phyloP scores from a whole-genome alignment of 2,329 filamentous ascomycete genomes.

The Lecanicillium sp. region DNA sequence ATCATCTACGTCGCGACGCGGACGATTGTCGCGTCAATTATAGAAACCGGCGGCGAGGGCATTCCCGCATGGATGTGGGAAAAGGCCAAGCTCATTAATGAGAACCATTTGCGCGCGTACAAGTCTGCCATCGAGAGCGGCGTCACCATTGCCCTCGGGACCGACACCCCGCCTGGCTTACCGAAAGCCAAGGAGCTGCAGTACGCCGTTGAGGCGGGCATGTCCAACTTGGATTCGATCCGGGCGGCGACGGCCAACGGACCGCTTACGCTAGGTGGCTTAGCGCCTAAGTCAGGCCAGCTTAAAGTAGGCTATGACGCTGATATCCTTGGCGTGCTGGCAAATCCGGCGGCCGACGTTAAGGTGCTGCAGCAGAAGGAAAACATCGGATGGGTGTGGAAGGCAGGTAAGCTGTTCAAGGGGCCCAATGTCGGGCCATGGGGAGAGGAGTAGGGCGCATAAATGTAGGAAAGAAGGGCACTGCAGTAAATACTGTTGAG shows the following conservation, averaged over 20 bases:
- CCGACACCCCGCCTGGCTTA: conserved; percentile 26
- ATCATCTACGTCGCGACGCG: conserved; percentile 30
- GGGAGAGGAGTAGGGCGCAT: conserved; percentile 27
- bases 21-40: conserved; percentile 23
- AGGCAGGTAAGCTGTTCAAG: conserved; percentile 32
- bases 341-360: conserved; percentile 34
- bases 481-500: too few relatives aligned
- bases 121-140: conserved; percentile 27
- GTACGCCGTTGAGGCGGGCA: conserved; percentile 38
- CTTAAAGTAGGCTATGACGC: conserved; percentile 38
- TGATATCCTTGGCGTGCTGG: conserved; percentile 33
- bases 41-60: conserved; percentile 26
- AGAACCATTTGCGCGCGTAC: conserved; percentile 25
- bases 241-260: conserved; percentile 38
- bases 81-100: conserved; percentile 25
- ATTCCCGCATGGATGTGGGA: conserved; percentile 21
- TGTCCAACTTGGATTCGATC: conserved; percentile 41
- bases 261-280: conserved; percentile 31
- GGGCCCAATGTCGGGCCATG: conserved; percentile 28
- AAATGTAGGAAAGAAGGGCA: too few relatives aligned
- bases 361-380: conserved; percentile 27
- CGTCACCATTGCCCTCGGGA: conserved; percentile 30
- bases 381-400: conserved; percentile 33
- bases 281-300: conserved; percentile 36
- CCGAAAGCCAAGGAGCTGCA: conserved; percentile 35